These are phyloP conservation scores for Tetradesmus lagerheimii DNA, from an alignment of 139 green algal species.

Conservation along the genomic window DNA sequence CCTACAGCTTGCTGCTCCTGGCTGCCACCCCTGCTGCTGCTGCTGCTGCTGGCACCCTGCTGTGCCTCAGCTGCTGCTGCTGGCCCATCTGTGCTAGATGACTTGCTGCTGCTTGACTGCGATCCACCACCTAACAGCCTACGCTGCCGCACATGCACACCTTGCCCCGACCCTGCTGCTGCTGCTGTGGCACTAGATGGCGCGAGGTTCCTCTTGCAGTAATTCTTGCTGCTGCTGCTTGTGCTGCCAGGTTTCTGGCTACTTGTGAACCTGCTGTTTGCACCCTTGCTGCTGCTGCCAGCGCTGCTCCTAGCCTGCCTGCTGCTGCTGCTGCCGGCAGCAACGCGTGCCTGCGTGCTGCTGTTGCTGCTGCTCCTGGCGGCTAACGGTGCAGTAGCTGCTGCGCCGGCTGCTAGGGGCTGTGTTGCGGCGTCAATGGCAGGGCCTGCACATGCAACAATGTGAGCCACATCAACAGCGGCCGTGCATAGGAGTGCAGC, in stretches of 20 bases:
- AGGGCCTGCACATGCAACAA: background rate
- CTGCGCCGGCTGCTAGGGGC: background rate
- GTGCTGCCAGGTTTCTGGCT: background rate
- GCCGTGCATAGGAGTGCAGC: too few species aligned
- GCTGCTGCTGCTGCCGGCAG: background rate
- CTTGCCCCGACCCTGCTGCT: background rate
- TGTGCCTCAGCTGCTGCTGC: slow-evolving; percentile 8
- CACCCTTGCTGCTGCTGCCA: background rate
- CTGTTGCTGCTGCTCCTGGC: slow-evolving; percentile 2
- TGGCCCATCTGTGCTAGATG: background rate
- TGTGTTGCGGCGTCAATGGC: background rate
- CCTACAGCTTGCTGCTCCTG: background rate
- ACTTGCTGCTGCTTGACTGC: slow-evolving; percentile 2
- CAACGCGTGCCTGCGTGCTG: background rate
- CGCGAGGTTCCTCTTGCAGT: background rate
- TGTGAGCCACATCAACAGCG: background rate
- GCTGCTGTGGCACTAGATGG: background rate
- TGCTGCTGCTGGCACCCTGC: background rate
- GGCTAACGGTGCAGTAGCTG: background rate
- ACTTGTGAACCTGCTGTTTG: background rate
- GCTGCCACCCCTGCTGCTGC: background rate
- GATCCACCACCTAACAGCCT: background rate
- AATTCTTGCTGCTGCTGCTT: background rate
- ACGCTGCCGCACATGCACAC: background rate
- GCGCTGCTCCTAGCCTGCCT: background rate